Base-by-base conservation (phyloP, 2,329 filamentous ascomycete genomes). In the Aspergillus hortae region DNA sequence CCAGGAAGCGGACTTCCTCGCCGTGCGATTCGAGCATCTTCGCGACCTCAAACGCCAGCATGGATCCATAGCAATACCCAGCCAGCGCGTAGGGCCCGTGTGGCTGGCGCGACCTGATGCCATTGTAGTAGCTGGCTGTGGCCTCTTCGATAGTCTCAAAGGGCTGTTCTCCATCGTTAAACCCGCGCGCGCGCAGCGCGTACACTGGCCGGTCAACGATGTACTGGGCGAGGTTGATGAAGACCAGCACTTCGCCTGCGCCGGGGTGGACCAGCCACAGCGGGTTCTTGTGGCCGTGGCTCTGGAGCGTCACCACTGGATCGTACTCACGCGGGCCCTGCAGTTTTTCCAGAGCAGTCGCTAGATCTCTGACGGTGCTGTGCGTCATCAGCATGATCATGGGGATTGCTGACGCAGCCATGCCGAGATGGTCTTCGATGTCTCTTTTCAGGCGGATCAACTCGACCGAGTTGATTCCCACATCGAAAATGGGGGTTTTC, bases 51-150 rank as follows among this genome's bases (percentile, higher is more conserved):
- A 81, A 83, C 0, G 77, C 75, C 0, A 81, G 53, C 60, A 79
- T 79, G 0, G 68, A 57, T 1, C 80, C 79, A 56, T 76, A 81
- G 4, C 69, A 76, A 57, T 82, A 82, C 1, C 80, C 80, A 0
- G 76, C 75, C 1, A 83, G 59, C 0, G 75, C 75, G 54, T 83
- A 83, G 0, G 80, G 79, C 0, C 80, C 79, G 0, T 63, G 12
- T 0, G 79, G 77, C 52, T 83, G 80, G 1, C 51, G 53, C 4
- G 49, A 21, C 15, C 69, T 68, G 35, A 83, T 74, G 0, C 71
- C 69, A 0, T 46, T 35, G 9, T 64, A 53, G 58, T 82, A 83
- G 0, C 62, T 70, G 1, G 57, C 51, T 1, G 78, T 64, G 0
- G 67, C 60, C 43, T 82, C 77, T 0, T 56, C 47, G 17, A 81